phyloP scores from a whole-genome alignment of 1,284 basidiomycete genomes.

The Retiboletus flavoniger region DNA sequence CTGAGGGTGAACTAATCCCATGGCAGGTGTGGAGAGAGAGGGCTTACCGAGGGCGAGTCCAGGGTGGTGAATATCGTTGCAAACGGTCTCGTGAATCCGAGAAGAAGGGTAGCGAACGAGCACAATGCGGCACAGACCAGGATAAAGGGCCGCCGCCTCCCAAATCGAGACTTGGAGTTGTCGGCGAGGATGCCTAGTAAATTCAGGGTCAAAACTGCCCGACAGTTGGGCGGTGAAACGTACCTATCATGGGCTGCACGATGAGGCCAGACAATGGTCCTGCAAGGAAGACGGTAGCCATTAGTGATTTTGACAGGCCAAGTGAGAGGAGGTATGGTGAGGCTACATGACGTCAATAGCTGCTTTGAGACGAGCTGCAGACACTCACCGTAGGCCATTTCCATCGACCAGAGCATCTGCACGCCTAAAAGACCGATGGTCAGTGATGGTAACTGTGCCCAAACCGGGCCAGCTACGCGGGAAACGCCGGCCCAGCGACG shows the following conservation, averaged over 20 bases:
- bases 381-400: constrained; percentile 83
- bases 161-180: constrained; percentile 80
- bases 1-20: background rate
- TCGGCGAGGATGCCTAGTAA: constrained; percentile 74
- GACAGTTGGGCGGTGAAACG: constrained; percentile 1
- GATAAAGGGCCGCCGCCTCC: constrained; percentile 87
- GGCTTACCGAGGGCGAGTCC: constrained; percentile 39
- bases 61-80: constrained; percentile 57
- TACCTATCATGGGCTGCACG: constrained; percentile 87
- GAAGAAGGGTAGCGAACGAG: constrained; percentile 70
- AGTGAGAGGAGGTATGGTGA: constrained; percentile 91
- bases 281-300: constrained; percentile 92
- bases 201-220: background rate
- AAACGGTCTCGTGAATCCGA: constrained; percentile 82
- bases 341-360: constrained; percentile 39
- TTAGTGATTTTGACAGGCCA: constrained; percentile 83
- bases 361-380: background rate
- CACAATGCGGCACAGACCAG: constrained; percentile 68
- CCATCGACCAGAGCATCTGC: constrained; percentile 87
- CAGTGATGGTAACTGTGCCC: constrained; percentile 66
- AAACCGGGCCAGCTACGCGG: constrained; percentile 57
- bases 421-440: constrained; percentile 80
- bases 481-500: constrained; percentile 55
- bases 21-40: background rate
- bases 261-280: constrained; percentile 90